These are phyloP conservation scores for Paramecium octaurelia DNA, from an alignment of 73 alveolate genomes.

Conservation along the genomic window DNA sequence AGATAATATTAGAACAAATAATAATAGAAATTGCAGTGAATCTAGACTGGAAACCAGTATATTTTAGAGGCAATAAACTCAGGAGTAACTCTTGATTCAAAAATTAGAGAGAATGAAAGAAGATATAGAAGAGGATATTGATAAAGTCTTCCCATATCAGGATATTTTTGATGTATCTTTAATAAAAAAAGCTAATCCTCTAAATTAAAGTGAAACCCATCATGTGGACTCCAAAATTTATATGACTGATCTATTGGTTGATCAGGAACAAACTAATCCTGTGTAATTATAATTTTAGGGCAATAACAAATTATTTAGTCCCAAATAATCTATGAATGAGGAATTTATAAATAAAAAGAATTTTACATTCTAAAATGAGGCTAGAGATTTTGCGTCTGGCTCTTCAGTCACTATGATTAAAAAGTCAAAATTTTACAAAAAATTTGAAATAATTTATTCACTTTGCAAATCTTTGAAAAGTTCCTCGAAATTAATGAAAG, in stretches of 20 bases:
- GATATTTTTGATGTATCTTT: neutral
- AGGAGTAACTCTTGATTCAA: neutral
- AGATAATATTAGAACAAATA: neutral
- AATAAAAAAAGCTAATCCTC: neutral
- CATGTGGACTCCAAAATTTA: neutral
- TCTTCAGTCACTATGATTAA: neutral
- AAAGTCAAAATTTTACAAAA: slow-evolving; percentile 1
- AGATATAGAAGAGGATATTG: neutral
- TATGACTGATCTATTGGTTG: neutral
- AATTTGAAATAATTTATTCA: neutral
- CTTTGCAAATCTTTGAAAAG: neutral
- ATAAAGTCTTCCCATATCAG: neutral
- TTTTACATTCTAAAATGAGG: neutral
- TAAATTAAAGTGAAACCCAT: neutral
- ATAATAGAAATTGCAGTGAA: neutral
- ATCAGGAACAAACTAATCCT: neutral
- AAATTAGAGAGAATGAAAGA: neutral
- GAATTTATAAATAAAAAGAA: neutral
- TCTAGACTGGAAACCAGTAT: neutral
- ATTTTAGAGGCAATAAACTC: neutral
- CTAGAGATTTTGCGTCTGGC: neutral
- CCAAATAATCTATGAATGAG: neutral
- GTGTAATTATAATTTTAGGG: neutral
- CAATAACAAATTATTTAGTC: neutral
- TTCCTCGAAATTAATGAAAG: neutral